A percentile compares a stretch with the other conserved stretches of the same genome.
Conservation (phyloP, 2,329 filamentous ascomycete species). For the Boeremia lycopersici region DNA sequence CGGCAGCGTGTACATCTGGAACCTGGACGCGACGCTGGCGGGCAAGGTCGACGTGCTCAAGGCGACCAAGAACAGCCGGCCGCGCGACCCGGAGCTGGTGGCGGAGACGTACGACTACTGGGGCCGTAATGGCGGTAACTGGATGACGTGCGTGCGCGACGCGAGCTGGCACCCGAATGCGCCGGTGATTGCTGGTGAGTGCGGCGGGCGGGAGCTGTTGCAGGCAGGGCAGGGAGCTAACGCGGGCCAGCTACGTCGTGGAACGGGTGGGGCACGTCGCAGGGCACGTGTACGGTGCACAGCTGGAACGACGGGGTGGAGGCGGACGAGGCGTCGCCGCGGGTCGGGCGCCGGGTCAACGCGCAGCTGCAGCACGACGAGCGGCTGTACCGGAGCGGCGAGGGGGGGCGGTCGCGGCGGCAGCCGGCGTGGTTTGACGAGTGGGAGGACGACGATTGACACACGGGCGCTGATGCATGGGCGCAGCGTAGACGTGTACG, state of each 20-base stretch:
- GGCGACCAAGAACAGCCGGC: slow-evolving; percentile 69
- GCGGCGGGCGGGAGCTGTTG: too few species aligned
- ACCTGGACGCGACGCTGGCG: slow-evolving; percentile 85
- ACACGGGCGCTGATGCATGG: too few species aligned
- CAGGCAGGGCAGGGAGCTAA: too few species aligned
- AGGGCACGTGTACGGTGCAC: slow-evolving; percentile 79
- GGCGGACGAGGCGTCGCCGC: slow-evolving; percentile 62
- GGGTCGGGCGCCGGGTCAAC: slow-evolving; percentile 44
- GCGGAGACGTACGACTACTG: slow-evolving; percentile 63
- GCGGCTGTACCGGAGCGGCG: slow-evolving; percentile 35
- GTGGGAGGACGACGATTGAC: slow-evolving; percentile 36
- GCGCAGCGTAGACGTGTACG: too few species aligned
- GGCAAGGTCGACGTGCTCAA: slow-evolving; percentile 76
- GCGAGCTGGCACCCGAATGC: slow-evolving; percentile 89
- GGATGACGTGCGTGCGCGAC: slow-evolving; percentile 83
- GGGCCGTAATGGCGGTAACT: slow-evolving; percentile 62
- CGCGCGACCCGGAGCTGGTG: slow-evolving; percentile 58
- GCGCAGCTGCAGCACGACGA: slow-evolving; percentile 46
- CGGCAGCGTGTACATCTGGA: slow-evolving; percentile 89
- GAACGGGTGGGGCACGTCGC: slow-evolving; percentile 76
- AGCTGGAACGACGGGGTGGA: slow-evolving; percentile 72
- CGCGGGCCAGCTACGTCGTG: slow-evolving; percentile 71
- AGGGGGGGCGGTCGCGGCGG: slow-evolving; percentile 26
- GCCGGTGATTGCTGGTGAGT: slow-evolving; percentile 74
- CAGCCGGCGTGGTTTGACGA: slow-evolving; percentile 36